Evolutionary conservation across 306 rosid genomes (phyloP), one percentile per base, ranked within the genome.

Genomic region (Carpinus viminea): DNA sequence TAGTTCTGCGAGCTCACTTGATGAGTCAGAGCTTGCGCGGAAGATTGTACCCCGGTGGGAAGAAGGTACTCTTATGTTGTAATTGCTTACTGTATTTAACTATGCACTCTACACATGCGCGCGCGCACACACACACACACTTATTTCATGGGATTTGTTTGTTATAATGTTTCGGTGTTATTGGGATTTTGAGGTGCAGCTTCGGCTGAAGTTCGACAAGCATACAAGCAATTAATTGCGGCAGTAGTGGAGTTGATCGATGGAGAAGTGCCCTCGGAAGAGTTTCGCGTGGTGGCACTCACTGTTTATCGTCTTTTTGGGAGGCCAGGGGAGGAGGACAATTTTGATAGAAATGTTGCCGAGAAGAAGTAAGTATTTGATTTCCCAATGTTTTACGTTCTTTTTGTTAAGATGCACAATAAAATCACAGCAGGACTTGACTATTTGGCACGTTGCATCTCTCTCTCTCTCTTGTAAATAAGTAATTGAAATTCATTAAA

Each of bases 231-330:
- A 79, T 94, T 94, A 79, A 80, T 89, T 75, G 97, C 88, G 45
- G 96, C 89, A 13, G 91, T 94, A 72, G 93, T 87, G 62, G 97
- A 88, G 74, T 84, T 94, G 92, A 84, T 88, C 61, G 97, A 92
- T 73, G 88, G 92, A 64, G 98, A 94, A 83, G 88, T 88, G 81
- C 93, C 90, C 48, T 87, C 98, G 0, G 97, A 94, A 74, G 98
- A 92, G 89, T 90, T 94, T 78, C 90, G 85, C 2, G 92, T 89
- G 80, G 90, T 92, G 87, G 97, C 87, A 7, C 55, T 88, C 34
- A 46, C 81, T 36, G 79, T 80, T 73, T 86, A 80, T 74, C 64
- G 78, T 36, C 79, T 88, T 55, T 86, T 88, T 72, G 75, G 86
- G 7, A 28, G 66, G 50, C 76, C 52, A 4, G 74, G 11, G 65